Evolutionary conservation across 805 yeast species (phyloP).

Genomic region (Candida methanosorbosa): DNA sequence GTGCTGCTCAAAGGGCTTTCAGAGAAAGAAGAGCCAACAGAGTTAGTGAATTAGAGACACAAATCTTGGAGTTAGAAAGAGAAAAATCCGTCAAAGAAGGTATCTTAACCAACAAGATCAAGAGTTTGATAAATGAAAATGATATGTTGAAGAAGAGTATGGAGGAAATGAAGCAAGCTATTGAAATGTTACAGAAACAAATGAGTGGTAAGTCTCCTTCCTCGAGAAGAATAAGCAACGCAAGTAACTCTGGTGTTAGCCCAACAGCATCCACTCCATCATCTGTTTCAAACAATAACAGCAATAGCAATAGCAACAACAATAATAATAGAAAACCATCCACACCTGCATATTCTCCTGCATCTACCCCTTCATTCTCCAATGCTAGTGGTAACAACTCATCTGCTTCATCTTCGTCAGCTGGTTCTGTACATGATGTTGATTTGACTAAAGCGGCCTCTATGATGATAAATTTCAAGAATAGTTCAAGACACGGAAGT

Average conservation of each 20-base stretch:
- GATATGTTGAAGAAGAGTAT: slow-evolving; percentile 30
- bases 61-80: slow-evolving; percentile 56
- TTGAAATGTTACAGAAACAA: slow-evolving; percentile 11
- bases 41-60: slow-evolving; percentile 68
- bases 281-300: neutral
- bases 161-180: slow-evolving; percentile 27
- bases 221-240: slow-evolving; percentile 4
- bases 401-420: slow-evolving; percentile 2
- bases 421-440: slow-evolving; percentile 6
- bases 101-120: slow-evolving; percentile 42
- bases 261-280: slow-evolving; percentile 9
- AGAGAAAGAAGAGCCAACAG: slow-evolving; percentile 80
- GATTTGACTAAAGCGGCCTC: slow-evolving; percentile 20
- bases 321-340: slow-evolving; percentile 1
- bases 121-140: slow-evolving; percentile 37
- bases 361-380: slow-evolving; percentile 9
- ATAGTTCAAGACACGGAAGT: slow-evolving; percentile 16
- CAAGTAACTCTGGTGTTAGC: slow-evolving; percentile 9
- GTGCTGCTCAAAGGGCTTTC: slow-evolving; percentile 93
- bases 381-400: neutral
- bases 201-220: neutral
- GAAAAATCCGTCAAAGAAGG: slow-evolving; percentile 56
- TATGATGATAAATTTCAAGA: slow-evolving; percentile 20
- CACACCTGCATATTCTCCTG: slow-evolving; percentile 1
- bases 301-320: neutral